phyloP scores from a whole-genome alignment of 75 land plant species.

The Pinus albicaulis region DNA sequence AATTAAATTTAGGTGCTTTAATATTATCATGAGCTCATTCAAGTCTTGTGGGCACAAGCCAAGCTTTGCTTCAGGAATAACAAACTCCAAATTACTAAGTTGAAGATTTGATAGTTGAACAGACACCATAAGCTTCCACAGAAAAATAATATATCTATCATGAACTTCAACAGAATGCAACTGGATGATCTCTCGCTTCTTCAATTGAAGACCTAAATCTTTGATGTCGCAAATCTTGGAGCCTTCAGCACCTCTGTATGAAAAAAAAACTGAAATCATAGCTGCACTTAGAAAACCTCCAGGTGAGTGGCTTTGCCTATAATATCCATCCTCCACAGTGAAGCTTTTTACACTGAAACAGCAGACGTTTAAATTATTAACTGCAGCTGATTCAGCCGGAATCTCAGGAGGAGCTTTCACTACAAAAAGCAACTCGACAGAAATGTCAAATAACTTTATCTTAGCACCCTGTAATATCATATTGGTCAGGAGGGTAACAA shows the following conservation, averaged over 20 bases:
- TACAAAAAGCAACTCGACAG: not conserved
- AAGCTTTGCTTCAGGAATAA: conserved; percentile 1
- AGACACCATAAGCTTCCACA: not conserved
- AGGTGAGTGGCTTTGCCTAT: not conserved
- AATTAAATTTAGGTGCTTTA: not conserved
- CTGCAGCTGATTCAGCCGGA: not conserved
- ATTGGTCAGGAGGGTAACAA: not conserved
- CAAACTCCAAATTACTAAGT: conserved; percentile 2
- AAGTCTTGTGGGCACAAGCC: not conserved
- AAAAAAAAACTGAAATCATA: not conserved
- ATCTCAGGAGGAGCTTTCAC: not conserved
- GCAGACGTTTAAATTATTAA: not conserved
- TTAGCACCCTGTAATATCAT: not conserved
- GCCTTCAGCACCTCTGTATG: conserved; percentile 3
- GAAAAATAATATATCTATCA: conserved; percentile 1
- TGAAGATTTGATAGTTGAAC: not conserved
- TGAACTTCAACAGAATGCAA: not conserved
- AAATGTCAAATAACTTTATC: not conserved
- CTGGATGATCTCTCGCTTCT: not conserved
- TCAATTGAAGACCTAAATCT: conserved; percentile 6
- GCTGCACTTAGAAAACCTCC: conserved; percentile 7
- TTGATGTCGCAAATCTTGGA: not conserved
- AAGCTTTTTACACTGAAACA: not conserved
- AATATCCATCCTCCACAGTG: not conserved
- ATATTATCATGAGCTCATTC: not conserved